Base-by-base conservation (phyloP, 208 protist genomes). In the Leishmania gerbilli region DNA sequence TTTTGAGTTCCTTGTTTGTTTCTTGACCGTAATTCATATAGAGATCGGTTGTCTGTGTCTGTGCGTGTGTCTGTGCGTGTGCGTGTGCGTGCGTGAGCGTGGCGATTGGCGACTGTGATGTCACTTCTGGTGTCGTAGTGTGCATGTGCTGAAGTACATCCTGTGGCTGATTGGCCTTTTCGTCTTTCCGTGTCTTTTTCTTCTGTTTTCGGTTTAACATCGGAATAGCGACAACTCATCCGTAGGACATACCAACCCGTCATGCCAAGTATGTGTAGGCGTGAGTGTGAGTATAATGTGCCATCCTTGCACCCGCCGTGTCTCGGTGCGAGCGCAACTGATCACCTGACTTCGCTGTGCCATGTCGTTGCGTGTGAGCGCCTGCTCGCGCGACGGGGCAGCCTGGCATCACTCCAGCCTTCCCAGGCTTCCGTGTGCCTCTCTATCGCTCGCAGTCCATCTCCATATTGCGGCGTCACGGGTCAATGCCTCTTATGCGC, bases 1-100 rank as follows among this genome's bases (percentile, higher is more conserved):
- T 40, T 69, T 34, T 7, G 42, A 42, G 40, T 51, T 21, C 8
- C 45, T 55, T 31, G 58, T 31, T 17, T 64, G 58, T 47, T 13
- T n/a, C 8, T 71, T 45, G 65, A 31, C n/a, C 27, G 8, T 74
- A 55, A 74, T 51, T 74, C 27, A 37, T 27, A 74, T 74, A 74
- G 45, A 51, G 27, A 27, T 40, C 31, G 31, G 4, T 4, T 55
- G 31, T 68, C 17, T 37, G 64, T 37, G 0, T 42, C 2, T 68
- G 27, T 68, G 62, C n/a, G 34, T 27, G 37, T 74, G 21, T 2
- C 27, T 2, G 21, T 27, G 27, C 34, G 1, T 8, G 11, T 27
- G 27, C 9, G 8, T 9, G 2, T 67, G 11, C 7, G 27, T 0
- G 8, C 11, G 11, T 68, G 31, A 3, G 11, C 62, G 62, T 42